Conservation (phyloP, 140 eudicot species). For the Anethum foeniculum region DNA sequence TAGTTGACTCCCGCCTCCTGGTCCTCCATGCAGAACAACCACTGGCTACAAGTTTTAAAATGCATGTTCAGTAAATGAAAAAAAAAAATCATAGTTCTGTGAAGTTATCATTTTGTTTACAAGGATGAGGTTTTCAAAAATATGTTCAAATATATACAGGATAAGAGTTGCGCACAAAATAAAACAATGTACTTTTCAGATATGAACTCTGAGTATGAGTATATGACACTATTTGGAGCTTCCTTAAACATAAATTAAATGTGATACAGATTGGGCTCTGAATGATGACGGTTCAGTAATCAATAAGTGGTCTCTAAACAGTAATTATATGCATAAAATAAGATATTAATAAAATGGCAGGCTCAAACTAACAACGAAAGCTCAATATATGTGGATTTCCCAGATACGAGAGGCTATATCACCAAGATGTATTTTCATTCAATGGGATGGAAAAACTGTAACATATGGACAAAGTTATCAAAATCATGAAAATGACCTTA, state of each 20-base stretch:
- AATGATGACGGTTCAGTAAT: neutral
- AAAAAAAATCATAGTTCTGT: neutral
- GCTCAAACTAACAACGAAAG: neutral
- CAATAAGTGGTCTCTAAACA: neutral
- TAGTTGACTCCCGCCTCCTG: constrained; percentile 96
- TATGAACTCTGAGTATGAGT: neutral
- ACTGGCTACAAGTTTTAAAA: constrained; percentile 62
- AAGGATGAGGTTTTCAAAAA: neutral
- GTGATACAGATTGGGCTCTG: neutral
- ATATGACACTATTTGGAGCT: neutral
- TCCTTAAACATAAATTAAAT: neutral
- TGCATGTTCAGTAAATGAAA: constrained; percentile 11
- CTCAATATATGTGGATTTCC: neutral
- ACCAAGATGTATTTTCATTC: neutral
- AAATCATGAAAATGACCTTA: neutral
- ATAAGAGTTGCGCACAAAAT: neutral
- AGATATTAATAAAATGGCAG: neutral
- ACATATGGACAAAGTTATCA: neutral
- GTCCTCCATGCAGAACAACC: constrained; percentile 94
- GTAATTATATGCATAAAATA: no score
- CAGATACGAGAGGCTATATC: neutral
- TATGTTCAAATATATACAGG: neutral
- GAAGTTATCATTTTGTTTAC: neutral
- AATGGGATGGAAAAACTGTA: neutral
- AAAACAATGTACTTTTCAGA: no score